Evolutionary conservation across 371 early-diverging fungal species (phyloP), one percentile per base, ranked within the genome.

Genomic region (Mortierella sp.): DNA sequence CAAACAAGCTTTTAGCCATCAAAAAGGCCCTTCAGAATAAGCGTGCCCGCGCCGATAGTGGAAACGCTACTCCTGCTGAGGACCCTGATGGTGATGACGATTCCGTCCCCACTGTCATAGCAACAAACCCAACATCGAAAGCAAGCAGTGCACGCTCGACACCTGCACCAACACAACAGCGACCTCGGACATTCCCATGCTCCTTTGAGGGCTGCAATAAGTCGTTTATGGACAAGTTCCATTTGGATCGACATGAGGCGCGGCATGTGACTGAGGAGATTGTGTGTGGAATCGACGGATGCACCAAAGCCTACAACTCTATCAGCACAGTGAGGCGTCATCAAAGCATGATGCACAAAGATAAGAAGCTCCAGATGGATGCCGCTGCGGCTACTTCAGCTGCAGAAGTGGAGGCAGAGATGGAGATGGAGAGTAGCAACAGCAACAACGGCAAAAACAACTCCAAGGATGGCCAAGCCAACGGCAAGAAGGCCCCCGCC

Each of bases 171-270:
- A 67, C 75, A 21, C 68, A 52, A n/a, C 52, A 52, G 52, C 52
- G 81, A 33, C 81, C 81, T 6, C 68, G 81, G 13, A 74, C 57
- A 15, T 81, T 69, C 50, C 69, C 75, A 8, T 81, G 81, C 36
- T 75, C 81, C 1, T 81, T 75, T 33, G 75, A 74, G 10, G 81
- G 75, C 1, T 81, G 81, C 22, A 52, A 53, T 22, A 81, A 81
- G 32, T 81, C 81, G 5, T 81, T 81, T 53, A 81, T 81, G 81
- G 81, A 81, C 55, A 71, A 75, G 55, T 74, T 81, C 52, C 81
- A 81, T 58, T 28, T 81, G 32, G 67, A 74, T 21, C 75, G 75
- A 50, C 81, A 81, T 57, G 81, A 81, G 63, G 58, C 60, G 9
- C 71, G 81, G 4, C 81, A 81, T 75, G 76, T 74, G 21, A 81